These are phyloP conservation scores for Podosphaera fusca DNA, from an alignment of 2,329 filamentous ascomycete genomes.

Conservation along the genomic window DNA sequence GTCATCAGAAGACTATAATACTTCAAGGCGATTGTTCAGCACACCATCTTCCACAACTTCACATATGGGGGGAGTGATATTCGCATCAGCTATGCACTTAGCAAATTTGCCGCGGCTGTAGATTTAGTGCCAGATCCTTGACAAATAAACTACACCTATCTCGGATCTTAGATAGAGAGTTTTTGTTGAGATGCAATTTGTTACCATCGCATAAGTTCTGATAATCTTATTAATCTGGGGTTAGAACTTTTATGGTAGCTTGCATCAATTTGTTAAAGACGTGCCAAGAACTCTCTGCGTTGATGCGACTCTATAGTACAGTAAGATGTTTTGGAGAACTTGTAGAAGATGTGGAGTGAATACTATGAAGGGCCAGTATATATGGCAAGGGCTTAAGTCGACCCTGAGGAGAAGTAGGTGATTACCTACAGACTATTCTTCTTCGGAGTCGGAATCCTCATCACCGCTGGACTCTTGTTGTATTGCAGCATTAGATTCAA, in stretches of 20 bases:
- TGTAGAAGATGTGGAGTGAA: background rate
- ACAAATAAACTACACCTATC: background rate
- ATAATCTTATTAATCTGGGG: background rate
- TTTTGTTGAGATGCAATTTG: background rate
- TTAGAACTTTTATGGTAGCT: background rate
- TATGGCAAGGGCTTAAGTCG: background rate
- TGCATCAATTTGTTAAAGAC: background rate
- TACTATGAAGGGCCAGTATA: background rate
- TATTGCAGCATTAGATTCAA: conserved; percentile 9
- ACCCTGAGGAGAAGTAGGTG: background rate
- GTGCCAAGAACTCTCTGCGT: background rate
- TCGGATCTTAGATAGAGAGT: background rate
- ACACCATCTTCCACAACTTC: too few species aligned
- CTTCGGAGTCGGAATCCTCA: conserved; percentile 30
- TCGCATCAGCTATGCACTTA: background rate
- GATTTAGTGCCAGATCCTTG: background rate
- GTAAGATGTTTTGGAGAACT: background rate
- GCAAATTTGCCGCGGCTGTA: background rate
- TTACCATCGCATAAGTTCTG: background rate
- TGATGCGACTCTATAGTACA: background rate
- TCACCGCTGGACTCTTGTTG: conserved; percentile 25
- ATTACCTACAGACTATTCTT: conserved; percentile 12
- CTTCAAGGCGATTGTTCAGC: too few species aligned
- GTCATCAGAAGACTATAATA: too few species aligned
- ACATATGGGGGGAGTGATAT: too few species aligned